These are phyloP conservation scores for Dillenia suffruticosa DNA, from an alignment of 164 flowering plant genomes.

Conservation along the genomic window DNA sequence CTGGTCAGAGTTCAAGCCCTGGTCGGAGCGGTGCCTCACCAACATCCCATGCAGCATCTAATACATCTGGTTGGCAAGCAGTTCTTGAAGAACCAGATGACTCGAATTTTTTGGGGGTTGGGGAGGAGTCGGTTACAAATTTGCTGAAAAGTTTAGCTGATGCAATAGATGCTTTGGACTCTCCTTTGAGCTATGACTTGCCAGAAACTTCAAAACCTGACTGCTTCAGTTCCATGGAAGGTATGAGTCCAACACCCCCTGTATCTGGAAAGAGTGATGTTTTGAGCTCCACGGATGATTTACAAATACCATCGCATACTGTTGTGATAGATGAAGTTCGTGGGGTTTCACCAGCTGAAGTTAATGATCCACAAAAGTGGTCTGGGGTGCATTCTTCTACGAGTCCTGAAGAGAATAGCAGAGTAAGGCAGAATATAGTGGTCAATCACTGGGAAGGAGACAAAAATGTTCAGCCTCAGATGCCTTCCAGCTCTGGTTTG, in stretches of 20 bases:
- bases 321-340: conserved; percentile 6
- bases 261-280: conserved; percentile 38
- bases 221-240: conserved; percentile 42
- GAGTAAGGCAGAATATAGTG: neutral
- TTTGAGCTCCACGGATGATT: conserved; percentile 37
- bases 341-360: neutral
- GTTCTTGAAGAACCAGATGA: conserved; percentile 33
- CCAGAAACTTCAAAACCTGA: conserved; percentile 27
- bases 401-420: conserved; percentile 5
- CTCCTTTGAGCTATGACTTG: conserved; percentile 29
- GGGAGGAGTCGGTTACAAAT: conserved; percentile 68
- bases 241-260: conserved; percentile 27
- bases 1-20: conserved; percentile 26
- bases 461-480: conserved; percentile 8
- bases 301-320: conserved; percentile 24
- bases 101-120: conserved; percentile 25
- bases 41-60: conserved; percentile 20
- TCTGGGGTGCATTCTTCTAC: neutral
- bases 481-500: conserved; percentile 13
- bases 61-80: conserved; percentile 38
- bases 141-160: conserved; percentile 60
- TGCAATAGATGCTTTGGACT: conserved; percentile 61
- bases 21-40: conserved; percentile 26
- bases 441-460: conserved; percentile 16
- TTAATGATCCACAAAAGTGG: conserved; percentile 6